Conservation (phyloP, 2,329 filamentous ascomycete species). For the Ceratocystis colombiana region DNA sequence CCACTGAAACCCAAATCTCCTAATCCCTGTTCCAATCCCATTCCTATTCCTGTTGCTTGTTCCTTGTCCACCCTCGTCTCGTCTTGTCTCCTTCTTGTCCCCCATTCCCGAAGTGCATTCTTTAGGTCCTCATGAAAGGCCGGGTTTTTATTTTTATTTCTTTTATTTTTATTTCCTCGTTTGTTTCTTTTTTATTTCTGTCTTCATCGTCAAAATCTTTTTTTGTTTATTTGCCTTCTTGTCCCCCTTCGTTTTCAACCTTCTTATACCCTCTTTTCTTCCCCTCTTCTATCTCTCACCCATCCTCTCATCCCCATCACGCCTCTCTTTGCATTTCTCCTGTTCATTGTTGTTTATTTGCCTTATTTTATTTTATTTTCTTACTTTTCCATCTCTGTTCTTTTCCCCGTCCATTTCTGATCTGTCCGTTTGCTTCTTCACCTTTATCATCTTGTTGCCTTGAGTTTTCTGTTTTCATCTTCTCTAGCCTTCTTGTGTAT, state of each 20-base stretch:
- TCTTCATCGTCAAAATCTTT: not conserved
- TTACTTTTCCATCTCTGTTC: not conserved
- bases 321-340: conserved; percentile 6
- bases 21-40: not conserved
- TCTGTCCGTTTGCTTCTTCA: not conserved
- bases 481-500: conserved; percentile 14
- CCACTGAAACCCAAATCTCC: conserved; percentile 9
- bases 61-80: not conserved
- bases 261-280: not conserved
- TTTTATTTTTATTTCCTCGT: not conserved
- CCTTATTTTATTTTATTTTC: conserved; percentile 11
- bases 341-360: conserved; percentile 13
- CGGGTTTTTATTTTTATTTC: not conserved
- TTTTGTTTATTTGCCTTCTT: conserved; percentile 10
- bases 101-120: conserved; percentile 8
- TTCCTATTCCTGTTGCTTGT: conserved; percentile 12
- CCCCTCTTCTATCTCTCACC: not conserved
- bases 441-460: not conserved
- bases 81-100: too few species aligned
- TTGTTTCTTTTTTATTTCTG: not conserved
- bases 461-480: not conserved
- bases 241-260: conserved; percentile 3
- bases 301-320: not conserved
- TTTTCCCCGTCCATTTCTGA: not conserved
- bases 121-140: too few species aligned